Evolutionary conservation across 805 yeast genomes (phyloP).

Genomic region (Sugiyamaella qingdaonensis): DNA sequence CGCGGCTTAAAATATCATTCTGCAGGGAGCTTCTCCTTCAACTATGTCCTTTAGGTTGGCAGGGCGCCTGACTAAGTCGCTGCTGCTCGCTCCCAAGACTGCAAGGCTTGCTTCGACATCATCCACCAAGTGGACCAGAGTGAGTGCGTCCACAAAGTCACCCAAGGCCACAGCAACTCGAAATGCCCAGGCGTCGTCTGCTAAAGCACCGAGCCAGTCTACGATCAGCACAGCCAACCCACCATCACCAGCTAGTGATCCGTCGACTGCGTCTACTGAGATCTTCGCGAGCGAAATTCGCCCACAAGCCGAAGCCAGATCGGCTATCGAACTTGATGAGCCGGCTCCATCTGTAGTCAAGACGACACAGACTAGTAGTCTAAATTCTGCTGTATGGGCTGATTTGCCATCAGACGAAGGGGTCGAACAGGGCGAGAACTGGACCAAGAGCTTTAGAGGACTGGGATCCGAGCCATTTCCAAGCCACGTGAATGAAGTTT

Average conservation of each 20-base stretch:
- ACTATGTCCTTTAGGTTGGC: not conserved
- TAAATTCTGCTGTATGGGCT: not conserved
- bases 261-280: not conserved
- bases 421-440: slow-evolving; percentile 37
- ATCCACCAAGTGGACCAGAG: slow-evolving; percentile 1
- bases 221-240: not conserved
- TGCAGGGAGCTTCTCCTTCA: not conserved
- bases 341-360: not conserved
- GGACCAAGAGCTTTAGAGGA: slow-evolving; percentile 87
- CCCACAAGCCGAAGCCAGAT: not conserved
- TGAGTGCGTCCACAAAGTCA: not conserved
- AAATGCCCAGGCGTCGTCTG: not conserved
- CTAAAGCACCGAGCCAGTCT: not conserved
- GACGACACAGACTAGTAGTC: not conserved
- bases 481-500: slow-evolving; percentile 51
- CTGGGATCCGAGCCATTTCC: slow-evolving; percentile 76
- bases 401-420: slow-evolving; percentile 10
- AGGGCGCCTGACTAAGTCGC: not conserved
- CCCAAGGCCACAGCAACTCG: not conserved
- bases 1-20: no score
- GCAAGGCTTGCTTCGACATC: slow-evolving; percentile 2
- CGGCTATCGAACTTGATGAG: not conserved
- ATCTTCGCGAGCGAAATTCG: not conserved
- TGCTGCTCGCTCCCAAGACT: not conserved
- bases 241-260: not conserved